Evolutionary conservation across 805 yeast species (phyloP), one percentile per base, ranked within the genome.

Genomic region (Starmerella floris): DNA sequence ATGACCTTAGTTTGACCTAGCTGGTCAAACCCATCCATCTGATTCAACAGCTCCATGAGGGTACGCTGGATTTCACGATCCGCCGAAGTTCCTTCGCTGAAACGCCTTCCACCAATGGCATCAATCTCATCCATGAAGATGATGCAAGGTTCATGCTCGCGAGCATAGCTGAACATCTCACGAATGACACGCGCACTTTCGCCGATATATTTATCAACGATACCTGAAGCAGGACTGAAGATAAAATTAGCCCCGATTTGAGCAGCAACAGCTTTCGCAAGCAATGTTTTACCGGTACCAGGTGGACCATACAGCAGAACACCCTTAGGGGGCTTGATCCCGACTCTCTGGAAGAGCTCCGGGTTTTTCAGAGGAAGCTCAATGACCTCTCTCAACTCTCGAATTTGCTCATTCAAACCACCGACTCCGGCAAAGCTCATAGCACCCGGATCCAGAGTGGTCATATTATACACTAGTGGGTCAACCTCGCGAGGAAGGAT

Each of bases 61-160:
- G 97, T 88, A 67, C 98, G 80, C 68, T 88, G 98, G 59, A 88
- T 88, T 64, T 88, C 98, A 64, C 98, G 80, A 66, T 88, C 98
- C 2, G 98, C 97, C 8, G 95, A 83, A 2, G 97, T 88, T 65
- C 98, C 98, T 63, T 88, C 98, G 52, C 88, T 77, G 64, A 88
- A 88, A 63, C 98, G 76, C 57, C 98, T 77, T 39, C 98, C 98
- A 59, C 98, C 98, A 63, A 88, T 88, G 45, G 98, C 98, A 68
- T 91, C 98, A 50, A 88, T 78, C 70, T 88, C 98, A 67, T 88
- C 98, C 95, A 88, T 87, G 61, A 88, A 88, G 44, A 88, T 91
- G 59, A 91, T 87, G 66, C 97, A 88, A 16, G 97, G 97, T 61
- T 83, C 97, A 62, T 88, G 97, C 58, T 88, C 98, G 60, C 77